Evolutionary conservation across 2,329 filamentous ascomycete species (phyloP), one percentile per base, ranked within the genome.

Genomic region (Aspergillus nomiae): DNA sequence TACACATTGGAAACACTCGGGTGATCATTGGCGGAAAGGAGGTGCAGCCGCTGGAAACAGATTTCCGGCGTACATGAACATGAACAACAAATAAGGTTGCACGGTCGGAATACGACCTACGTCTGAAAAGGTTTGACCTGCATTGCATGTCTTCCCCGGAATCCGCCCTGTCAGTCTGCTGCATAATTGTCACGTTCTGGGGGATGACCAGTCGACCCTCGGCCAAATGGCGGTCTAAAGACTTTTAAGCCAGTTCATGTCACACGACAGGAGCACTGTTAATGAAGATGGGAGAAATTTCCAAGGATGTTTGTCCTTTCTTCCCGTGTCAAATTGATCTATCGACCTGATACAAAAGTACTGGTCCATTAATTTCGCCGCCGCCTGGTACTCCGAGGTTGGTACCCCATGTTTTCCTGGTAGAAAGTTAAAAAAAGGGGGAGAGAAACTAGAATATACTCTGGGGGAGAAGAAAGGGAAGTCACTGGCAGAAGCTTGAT

Each of bases 31-130:
- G 56, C n/a, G 11, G 51, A 32, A 48, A 14, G 32, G 7, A 16
- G 32, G 21, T 32, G 28, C 36, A 34, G 45, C 41, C 8, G 28
- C 41, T 58, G 56, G 56, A 58, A 58, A 58, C 56, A 34, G 38
- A 48, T 46, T 58, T 58, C 56, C 56, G 56, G 41, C 21, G n/a
- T 55, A n/a, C 21, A 7, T 41, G 16, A n/a, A 41, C 9, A 8
- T 55, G 51, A 55, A 55, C n/a, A 14, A 38, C 51, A 38, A 55
- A 55, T 55, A 26, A 38, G 51, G 51, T 54, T 36, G 51, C 51
- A 21, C 51, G 12, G 28, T 32, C 51, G 30, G 51, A 36, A 55
- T 36, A 55, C 51, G 34, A 26, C 32, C 51, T 55, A 55, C 34
- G 9, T 36, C 19, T 36, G 51, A 11, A 30, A 36, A 30, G 51